Evolutionary conservation across 768 basidiomycete species (phyloP).

Genomic region (Cantharellus anzutake): DNA sequence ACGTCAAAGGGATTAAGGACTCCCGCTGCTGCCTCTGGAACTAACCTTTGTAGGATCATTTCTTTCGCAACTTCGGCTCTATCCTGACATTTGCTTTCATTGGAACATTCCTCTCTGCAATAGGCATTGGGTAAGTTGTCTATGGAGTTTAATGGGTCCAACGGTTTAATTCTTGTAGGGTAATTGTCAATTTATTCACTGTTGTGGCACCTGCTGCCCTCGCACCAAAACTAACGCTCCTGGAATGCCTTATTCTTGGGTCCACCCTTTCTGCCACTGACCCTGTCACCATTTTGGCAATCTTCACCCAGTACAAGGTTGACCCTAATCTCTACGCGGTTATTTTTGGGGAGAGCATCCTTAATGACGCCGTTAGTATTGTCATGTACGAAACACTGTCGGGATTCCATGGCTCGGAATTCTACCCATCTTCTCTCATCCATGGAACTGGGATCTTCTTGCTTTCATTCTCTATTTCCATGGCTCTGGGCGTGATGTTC

Average conservation of each 20-base stretch:
- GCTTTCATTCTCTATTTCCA: conserved; percentile 83
- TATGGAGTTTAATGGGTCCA: conserved; percentile 7
- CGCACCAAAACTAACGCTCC: conserved; percentile 39
- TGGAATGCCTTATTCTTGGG: conserved; percentile 93
- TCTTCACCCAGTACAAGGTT: conserved; percentile 97
- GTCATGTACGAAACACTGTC: conserved; percentile 98
- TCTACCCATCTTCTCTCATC: conserved; percentile 75
- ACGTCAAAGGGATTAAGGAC: conserved; percentile 11
- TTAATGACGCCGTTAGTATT: conserved; percentile 99
- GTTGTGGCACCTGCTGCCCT: conserved; percentile 83
- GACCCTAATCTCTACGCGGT: conserved; percentile 94
- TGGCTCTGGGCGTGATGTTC: conserved; percentile 83
- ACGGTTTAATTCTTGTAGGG: conserved; percentile 43
- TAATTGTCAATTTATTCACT: conserved; percentile 88
- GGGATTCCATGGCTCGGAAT: conserved; percentile 72
- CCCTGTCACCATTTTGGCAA: conserved; percentile 92
- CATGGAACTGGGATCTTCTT: conserved; percentile 97
- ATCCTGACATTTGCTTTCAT: conserved; percentile 87
- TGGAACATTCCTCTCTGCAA: conserved; percentile 90
- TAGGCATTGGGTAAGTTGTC: conserved; percentile 75
- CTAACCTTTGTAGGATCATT: conserved; percentile 56
- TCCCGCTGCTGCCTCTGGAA: background rate
- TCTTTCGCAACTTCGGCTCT: conserved; percentile 95
- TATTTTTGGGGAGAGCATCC: conserved; percentile 90
- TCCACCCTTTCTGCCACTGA: conserved; percentile 95